Evolutionary conservation across 2,329 filamentous ascomycete species (phyloP).

Genomic region (Annulohypoxylon truncatum): DNA sequence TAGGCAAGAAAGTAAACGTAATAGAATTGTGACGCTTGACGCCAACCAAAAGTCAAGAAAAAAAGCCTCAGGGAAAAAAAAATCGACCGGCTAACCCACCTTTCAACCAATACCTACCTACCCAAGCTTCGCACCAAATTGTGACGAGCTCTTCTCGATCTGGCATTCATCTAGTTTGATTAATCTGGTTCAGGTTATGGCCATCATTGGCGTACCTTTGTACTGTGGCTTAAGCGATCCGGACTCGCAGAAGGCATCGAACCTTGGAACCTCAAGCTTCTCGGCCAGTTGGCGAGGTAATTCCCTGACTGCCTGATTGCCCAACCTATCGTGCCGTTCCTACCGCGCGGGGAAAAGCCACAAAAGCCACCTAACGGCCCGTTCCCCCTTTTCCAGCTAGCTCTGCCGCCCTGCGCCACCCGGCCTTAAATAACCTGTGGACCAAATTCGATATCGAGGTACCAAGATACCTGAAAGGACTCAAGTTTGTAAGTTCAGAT

Average conservation of each 20-base stretch:
- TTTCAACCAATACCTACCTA: constrained; percentile 3
- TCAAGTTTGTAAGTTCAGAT: not conserved
- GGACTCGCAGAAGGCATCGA: not conserved
- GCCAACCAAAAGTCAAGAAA: not conserved
- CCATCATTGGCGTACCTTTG: not conserved
- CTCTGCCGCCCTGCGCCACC: not conserved
- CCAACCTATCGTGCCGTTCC: not conserved
- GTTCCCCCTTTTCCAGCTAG: not conserved
- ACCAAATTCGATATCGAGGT: not conserved
- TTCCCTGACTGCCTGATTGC: not conserved
- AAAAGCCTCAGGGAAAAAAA: constrained; percentile 31
- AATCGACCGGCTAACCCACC: not conserved
- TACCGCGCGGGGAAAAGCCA: constrained; percentile 12
- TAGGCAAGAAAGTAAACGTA: constrained; percentile 36
- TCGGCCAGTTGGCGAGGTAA: not conserved
- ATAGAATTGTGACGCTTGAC: constrained; percentile 25
- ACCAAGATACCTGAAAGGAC: not conserved
- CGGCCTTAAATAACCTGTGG: not conserved
- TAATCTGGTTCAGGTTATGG: not conserved
- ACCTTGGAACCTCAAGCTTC: no score
- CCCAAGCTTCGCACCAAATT: not conserved
- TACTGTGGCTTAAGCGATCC: not conserved
- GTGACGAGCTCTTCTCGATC: not conserved
- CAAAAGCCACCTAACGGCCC: not conserved
- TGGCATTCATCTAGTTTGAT: constrained; percentile 1